phyloP scores from a whole-genome alignment of 192 early-diverging fungal species.

The Coemansia biformis region DNA sequence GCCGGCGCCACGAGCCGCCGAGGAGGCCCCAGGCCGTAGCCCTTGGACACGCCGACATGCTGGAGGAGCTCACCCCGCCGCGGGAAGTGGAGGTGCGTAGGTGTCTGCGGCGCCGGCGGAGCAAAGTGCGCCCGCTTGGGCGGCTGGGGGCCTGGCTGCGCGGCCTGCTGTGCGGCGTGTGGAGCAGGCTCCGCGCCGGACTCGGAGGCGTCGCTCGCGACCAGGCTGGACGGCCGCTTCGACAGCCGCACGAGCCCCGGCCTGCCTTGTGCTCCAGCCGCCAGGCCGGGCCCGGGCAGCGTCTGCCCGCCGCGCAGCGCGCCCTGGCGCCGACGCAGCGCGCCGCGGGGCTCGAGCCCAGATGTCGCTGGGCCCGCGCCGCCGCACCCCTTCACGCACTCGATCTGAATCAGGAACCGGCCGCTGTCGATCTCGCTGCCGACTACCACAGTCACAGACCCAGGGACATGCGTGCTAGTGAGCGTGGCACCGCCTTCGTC shows the following conservation, averaged over 20 bases:
- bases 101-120: slow-evolving; percentile 17
- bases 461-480: slow-evolving; percentile 17
- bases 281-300: too few species aligned
- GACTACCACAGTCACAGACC: slow-evolving; percentile 16
- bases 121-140: slow-evolving; percentile 20
- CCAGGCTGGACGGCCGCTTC: slow-evolving; percentile 11
- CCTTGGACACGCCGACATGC: slow-evolving; percentile 41
- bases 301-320: too few species aligned
- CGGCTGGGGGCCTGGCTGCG: not conserved
- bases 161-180: too few species aligned
- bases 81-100: slow-evolving; percentile 38
- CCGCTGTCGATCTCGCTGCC: slow-evolving; percentile 37
- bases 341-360: slow-evolving; percentile 17
- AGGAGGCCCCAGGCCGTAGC: slow-evolving; percentile 32
- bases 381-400: slow-evolving; percentile 14
- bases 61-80: slow-evolving; percentile 44
- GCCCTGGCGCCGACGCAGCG: slow-evolving; percentile 10
- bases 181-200: too few species aligned
- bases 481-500: slow-evolving; percentile 21
- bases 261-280: too few species aligned
- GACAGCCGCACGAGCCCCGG: slow-evolving; percentile 7
- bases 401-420: slow-evolving; percentile 38
- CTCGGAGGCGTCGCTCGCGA: slow-evolving; percentile 1
- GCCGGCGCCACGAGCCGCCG: slow-evolving; percentile 29
- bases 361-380: not conserved